A percentile compares a stretch with the other conserved stretches of the same genome.
phyloP scores from a whole-genome alignment of 441 rosid species.

The Pelargonium australe region DNA sequence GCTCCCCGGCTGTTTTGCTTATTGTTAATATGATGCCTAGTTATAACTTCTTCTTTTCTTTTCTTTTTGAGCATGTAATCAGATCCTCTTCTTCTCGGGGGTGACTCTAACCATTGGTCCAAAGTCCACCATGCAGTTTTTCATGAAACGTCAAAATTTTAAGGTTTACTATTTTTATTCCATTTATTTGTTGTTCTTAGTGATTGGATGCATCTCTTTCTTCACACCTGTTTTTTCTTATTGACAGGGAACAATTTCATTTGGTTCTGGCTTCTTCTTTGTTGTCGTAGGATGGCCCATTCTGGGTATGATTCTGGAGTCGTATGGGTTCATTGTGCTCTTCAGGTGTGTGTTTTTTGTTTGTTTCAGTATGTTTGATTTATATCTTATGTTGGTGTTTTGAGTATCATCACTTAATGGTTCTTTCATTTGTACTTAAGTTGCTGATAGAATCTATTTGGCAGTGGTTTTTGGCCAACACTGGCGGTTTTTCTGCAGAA shows the following conservation, averaged over 20 bases:
- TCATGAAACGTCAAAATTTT: constrained; percentile 70
- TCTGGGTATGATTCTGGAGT: constrained; percentile 76
- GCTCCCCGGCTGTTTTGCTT: constrained; percentile 7
- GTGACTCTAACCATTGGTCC: constrained; percentile 84
- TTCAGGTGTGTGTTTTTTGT: constrained; percentile 49
- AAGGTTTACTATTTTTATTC: constrained; percentile 41
- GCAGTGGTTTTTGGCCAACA: constrained; percentile 98
- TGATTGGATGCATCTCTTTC: constrained; percentile 9
- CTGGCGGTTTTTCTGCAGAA: constrained; percentile 75
- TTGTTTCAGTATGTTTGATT: background rate
- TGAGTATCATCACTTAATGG: background rate
- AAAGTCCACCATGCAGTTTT: constrained; percentile 82
- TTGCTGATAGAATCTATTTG: constrained; percentile 16
- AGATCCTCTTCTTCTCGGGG: constrained; percentile 88
- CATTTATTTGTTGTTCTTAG: background rate
- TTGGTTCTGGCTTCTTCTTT: constrained; percentile 79
- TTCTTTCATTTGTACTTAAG: constrained; percentile 5
- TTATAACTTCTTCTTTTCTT: background rate
- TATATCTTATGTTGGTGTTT: background rate
- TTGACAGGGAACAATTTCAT: constrained; percentile 78
- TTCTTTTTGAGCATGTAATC: constrained; percentile 22
- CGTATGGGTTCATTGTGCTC: constrained; percentile 81
- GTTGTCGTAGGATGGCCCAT: constrained; percentile 88
- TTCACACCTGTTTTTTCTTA: constrained; percentile 14
- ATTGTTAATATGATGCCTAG: background rate